phyloP scores from a whole-genome alignment of 257 asterid species.

The Petrea volubilis region DNA sequence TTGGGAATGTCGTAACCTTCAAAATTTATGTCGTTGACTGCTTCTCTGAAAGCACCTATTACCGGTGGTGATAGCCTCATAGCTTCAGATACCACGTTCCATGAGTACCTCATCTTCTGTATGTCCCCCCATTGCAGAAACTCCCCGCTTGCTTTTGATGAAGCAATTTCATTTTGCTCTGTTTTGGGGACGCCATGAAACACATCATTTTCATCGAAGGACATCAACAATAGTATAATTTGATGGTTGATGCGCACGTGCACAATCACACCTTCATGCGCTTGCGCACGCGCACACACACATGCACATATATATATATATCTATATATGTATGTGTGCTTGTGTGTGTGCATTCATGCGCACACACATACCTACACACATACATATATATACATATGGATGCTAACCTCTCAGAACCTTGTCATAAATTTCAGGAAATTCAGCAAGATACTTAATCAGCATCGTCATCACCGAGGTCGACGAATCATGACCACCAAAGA shows the following conservation, averaged over 20 bases:
- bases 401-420: conserved; percentile 61
- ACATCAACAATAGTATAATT: no score
- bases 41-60: conserved; percentile 66
- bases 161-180: conserved; percentile 69
- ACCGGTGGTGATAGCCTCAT: conserved; percentile 60
- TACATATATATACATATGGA: no score
- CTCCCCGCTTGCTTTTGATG: conserved; percentile 44
- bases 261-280: no score
- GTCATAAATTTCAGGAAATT: conserved; percentile 61
- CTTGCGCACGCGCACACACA: no score
- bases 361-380: no score
- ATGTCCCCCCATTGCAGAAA: conserved; percentile 74
- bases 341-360: no score
- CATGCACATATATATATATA: no score
- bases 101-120: conserved; percentile 85
- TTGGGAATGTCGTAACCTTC: conserved; percentile 73
- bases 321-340: no score
- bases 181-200: not conserved
- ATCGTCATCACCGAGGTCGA: conserved; percentile 57
- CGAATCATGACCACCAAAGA: conserved; percentile 86
- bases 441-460: conserved; percentile 59
- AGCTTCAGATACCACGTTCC: conserved; percentile 71
- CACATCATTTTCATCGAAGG: no score
- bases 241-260: no score
- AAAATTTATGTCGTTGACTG: conserved; percentile 49